phyloP scores from a whole-genome alignment of 2,329 filamentous ascomycete species.

The Fusarium tricinctum region DNA sequence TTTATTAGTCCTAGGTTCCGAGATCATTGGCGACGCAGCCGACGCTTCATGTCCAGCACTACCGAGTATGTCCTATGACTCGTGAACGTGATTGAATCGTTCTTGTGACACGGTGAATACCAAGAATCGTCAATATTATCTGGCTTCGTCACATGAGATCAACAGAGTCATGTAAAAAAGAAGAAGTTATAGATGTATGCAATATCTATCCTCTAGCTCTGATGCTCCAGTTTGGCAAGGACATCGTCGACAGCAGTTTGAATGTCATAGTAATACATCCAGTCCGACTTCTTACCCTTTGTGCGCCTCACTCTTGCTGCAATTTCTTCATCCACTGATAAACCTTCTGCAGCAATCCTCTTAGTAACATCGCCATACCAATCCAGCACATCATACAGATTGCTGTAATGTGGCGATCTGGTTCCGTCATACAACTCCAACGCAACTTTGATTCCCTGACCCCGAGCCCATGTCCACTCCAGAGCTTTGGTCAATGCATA shows the following conservation, averaged over 20 bases:
- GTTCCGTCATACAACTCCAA: conserved; percentile 49
- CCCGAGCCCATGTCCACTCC: conserved; percentile 44
- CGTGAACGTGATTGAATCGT: conserved; percentile 8
- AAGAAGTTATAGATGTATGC: not conserved
- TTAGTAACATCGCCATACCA: conserved; percentile 39
- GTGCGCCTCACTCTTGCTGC: conserved; percentile 42
- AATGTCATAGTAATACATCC: conserved; percentile 51
- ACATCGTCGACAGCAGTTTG: conserved; percentile 36
- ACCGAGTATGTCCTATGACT: conserved; percentile 18
- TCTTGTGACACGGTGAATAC: conserved; percentile 15
- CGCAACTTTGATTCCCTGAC: conserved; percentile 36
- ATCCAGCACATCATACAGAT: conserved; percentile 48
- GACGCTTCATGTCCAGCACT: conserved; percentile 4
- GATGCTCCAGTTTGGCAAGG: conserved; percentile 5
- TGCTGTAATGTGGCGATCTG: conserved; percentile 50
- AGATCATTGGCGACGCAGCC: not conserved
- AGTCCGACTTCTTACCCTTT: conserved; percentile 40
- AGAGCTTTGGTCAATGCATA: conserved; percentile 46
- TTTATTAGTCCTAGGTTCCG: conserved; percentile 3
- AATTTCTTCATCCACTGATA: conserved; percentile 47
- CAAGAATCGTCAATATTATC: conserved; percentile 1
- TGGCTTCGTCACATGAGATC: not conserved
- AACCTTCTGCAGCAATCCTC: conserved; percentile 31
- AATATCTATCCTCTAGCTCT: not conserved
- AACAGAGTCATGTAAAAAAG: not conserved